Base-by-base conservation (phyloP, 2,329 filamentous ascomycete species). In the Ceratocystis variospora region DNA sequence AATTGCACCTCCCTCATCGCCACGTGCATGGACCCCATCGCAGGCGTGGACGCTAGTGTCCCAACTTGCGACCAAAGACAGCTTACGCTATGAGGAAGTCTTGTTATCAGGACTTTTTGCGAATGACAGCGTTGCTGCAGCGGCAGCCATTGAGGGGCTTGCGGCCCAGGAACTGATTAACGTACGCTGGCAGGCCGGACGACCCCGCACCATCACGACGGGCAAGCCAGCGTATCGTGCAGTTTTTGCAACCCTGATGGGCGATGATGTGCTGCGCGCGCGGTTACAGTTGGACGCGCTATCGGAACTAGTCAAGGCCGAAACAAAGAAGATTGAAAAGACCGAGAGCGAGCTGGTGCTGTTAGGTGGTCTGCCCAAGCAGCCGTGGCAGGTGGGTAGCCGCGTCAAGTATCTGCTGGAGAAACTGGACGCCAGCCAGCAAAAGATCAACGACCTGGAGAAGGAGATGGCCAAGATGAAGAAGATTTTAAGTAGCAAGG, bases 21-120 rank as follows among this genome's bases (percentile, higher is more conserved):
- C 31, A 3, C 77, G 79, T 2, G 37, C 82, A 65, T 97, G 90
- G 89, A 89, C 86, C 0, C 79, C 85, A 3, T 87, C 94, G 72
- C 94, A 97, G 77, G 93, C 90, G 0, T 97, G 94, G 94, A 82
- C 87, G 68, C 77, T 99, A 1, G 87, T 97, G 75, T 92, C 89
- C 73, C 79, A 83, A 37, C 84, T 99, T 15, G 87, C 89, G 0
- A 75, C 81, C n/a, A 78, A 83, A 10, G 83, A 87, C 5, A 80
- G 76, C 3, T 79, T 97, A 0, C 83, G 88, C 1, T 97, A 96
- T 79, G 93, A 96, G 75, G 88, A 95, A 72, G 80, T 96, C 1
- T 78, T 96, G 0, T 82, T 96, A 1, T 84, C 86, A 3, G 85
- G 88, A 66, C 81, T 89, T 0, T 96, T 95, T 76, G 84, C 87